Base-by-base conservation (phyloP, 2,329 filamentous ascomycete genomes). In the Colletotrichum tabaci region DNA sequence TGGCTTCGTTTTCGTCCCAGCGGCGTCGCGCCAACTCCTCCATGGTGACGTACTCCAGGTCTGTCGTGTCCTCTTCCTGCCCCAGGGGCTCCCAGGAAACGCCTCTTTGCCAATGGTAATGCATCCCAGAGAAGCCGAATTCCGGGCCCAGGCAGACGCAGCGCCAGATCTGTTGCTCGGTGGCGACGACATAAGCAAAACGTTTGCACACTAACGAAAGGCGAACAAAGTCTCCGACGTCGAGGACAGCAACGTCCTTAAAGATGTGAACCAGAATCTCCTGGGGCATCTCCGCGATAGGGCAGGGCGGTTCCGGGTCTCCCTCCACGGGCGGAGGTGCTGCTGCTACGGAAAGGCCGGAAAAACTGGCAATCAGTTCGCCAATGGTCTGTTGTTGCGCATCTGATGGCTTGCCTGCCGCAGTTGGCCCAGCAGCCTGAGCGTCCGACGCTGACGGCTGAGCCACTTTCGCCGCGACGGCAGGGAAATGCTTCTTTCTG, bases 401-500 rank as follows among this genome's bases (percentile, higher is more conserved):
- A 40, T 77, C 67, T 26, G 74, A 47, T 57, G 75, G 35, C 21
- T 74, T 35, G 52, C 74, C 47, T 61, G 75, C 46, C 56, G 65
- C 10, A 21, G 46, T 78, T 76, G 67, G 77, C 77, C 62, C 78
- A 80, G 74, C 66, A 50, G 73, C 68, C 66, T 46, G 62, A 53
- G 49, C n/a, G 35, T 12, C 38, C 21, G 55, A 61, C 35, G 70
- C 66, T 13, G 66, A 73, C 12, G 76, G 71, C 40, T 74, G 74
- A 4, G 79, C 74, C 9, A 83, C 82, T 78, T 89, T 91, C 73
- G 87, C 82, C 74, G 85, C 82, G 12, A 89, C 87, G 49, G 89
- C 86, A 2, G 95, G 93, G 77, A 96, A 98, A 82, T 98, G 92
- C 83, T 98, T 98, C 77, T 94, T 92, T 77, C 94, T 93, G 84